Conservation (phyloP, 306 rosid species). For the Quercus rubra region DNA sequence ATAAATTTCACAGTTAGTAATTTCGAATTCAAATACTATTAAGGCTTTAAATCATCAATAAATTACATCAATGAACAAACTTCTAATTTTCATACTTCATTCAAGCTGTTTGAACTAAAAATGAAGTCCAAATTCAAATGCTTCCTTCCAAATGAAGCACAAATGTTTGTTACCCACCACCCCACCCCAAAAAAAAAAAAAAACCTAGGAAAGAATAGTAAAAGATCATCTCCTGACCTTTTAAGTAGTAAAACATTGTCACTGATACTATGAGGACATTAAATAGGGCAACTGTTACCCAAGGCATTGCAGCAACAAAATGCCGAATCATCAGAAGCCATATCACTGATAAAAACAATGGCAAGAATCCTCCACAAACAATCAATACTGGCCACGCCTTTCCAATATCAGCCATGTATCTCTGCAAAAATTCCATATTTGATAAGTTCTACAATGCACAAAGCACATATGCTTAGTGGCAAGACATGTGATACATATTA, state of each 20-base stretch:
- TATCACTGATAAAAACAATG: conserved; percentile 83
- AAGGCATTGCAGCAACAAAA: conserved; percentile 96
- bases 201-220: conserved; percentile 7
- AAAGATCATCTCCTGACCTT: conserved; percentile 53
- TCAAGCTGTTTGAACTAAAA: background rate
- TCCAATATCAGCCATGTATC: conserved; percentile 98
- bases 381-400: conserved; percentile 95
- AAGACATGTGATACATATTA: conserved; percentile 6
- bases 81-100: background rate
- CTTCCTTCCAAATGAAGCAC: background rate
- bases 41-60: background rate
- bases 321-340: conserved; percentile 95
- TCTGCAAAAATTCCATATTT: conserved; percentile 43
- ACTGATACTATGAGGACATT: conserved; percentile 77
- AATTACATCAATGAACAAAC: background rate
- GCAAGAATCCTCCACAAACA: conserved; percentile 93
- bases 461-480: background rate
- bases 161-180: background rate
- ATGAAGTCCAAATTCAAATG: background rate
- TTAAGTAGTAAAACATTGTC: conserved; percentile 82
- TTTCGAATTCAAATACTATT: background rate
- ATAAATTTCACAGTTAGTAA: background rate
- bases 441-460: conserved; percentile 1
- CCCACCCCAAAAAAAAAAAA: too few relatives aligned
- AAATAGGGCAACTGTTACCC: conserved; percentile 82